phyloP scores from a whole-genome alignment of 2,329 filamentous ascomycete species.

The Lachnellula subtilissima region DNA sequence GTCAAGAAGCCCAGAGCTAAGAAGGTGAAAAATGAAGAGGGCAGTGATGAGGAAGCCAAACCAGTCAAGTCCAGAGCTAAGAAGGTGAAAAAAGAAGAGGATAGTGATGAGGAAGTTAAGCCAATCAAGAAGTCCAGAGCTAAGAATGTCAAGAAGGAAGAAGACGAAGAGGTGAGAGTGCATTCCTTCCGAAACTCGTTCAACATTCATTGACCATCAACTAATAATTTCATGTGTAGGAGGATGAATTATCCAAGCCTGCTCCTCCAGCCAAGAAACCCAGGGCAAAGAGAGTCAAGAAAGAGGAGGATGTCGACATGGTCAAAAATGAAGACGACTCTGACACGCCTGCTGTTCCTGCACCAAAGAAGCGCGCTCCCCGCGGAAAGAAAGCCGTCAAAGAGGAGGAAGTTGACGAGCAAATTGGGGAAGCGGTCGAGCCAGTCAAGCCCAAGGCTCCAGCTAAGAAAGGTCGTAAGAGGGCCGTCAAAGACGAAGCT shows the following conservation, averaged over 20 bases:
- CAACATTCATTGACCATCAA: background rate
- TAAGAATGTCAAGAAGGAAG: conserved; percentile 21
- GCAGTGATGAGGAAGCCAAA: conserved; percentile 6
- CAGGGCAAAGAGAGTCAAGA: conserved; percentile 33
- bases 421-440: conserved; percentile 23
- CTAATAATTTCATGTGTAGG: conserved; percentile 17
- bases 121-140: conserved; percentile 8
- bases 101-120: conserved; percentile 9
- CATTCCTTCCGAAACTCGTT: background rate
- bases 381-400: conserved; percentile 10
- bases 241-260: conserved; percentile 22
- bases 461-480: conserved; percentile 20
- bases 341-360: conserved; percentile 19
- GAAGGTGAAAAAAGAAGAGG: conserved; percentile 23
- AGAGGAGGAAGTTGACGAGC: conserved; percentile 25
- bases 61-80: conserved; percentile 8
- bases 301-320: conserved; percentile 18
- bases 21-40: conserved; percentile 18
- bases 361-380: conserved; percentile 9
- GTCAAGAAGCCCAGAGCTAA: conserved; percentile 24
- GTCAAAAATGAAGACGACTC: conserved; percentile 26
- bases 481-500: conserved; percentile 12
- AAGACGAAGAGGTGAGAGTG: conserved; percentile 8
- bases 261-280: conserved; percentile 23
- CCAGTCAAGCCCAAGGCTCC: conserved; percentile 2